phyloP scores from a whole-genome alignment of 139 green algal species.

The Deuterostichococcus epilithicus region DNA sequence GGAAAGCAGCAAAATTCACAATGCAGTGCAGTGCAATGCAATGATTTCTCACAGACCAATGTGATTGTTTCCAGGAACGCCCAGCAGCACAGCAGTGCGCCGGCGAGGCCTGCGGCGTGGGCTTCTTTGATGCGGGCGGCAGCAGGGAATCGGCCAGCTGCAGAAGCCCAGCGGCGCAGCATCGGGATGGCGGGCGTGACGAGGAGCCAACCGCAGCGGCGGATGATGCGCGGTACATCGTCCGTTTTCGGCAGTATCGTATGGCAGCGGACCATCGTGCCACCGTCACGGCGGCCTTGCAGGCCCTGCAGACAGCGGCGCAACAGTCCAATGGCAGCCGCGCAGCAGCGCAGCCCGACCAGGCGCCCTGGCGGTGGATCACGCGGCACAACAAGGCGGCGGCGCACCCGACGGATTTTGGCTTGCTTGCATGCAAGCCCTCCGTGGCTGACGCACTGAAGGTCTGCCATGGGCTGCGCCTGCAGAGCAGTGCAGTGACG shows the following conservation, averaged over 20 bases:
- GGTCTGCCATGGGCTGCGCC: conserved; percentile 1
- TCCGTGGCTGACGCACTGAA: conserved; percentile 3
- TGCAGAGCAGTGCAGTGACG: not conserved
- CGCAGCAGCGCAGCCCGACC: not conserved
- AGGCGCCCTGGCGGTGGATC: conserved; percentile 56
- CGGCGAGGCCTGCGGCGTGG: too few species aligned
- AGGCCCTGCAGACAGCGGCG: not conserved
- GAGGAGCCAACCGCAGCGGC: not conserved
- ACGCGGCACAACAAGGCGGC: conserved; percentile 56
- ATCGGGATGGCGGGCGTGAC: not conserved
- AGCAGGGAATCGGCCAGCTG: too few species aligned
- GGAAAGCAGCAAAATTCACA: too few species aligned
- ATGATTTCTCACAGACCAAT: too few species aligned
- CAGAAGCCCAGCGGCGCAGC: not conserved
- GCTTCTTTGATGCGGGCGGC: too few species aligned
- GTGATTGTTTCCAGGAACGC: too few species aligned
- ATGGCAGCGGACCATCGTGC: conserved; percentile 26
- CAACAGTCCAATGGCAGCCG: not conserved
- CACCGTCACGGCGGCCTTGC: conserved; percentile 24
- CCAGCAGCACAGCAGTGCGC: too few species aligned
- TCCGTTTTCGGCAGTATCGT: conserved; percentile 63
- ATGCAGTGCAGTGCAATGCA: too few species aligned
- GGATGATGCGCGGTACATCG: conserved; percentile 40
- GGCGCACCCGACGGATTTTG: conserved; percentile 79
- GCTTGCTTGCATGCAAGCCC: conserved; percentile 38